Conservation (phyloP, 2,329 filamentous ascomycete genomes). For the Cephalotrichum gorgonifer region DNA sequence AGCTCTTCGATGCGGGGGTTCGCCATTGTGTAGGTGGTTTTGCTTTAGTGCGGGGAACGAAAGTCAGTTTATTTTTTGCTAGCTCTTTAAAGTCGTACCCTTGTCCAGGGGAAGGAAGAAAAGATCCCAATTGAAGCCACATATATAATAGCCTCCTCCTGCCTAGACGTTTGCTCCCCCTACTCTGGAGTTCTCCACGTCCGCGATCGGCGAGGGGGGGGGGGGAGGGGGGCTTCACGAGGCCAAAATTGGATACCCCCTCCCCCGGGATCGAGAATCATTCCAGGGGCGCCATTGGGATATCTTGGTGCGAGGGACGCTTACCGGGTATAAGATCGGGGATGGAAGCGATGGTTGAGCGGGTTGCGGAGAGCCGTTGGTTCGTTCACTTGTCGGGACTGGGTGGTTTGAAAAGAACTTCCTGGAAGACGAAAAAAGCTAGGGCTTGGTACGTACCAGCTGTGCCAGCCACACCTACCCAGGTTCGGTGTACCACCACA, state of each 20-base stretch:
- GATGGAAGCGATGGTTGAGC: background rate
- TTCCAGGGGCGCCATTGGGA: background rate
- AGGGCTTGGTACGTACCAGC: slow-evolving; percentile 7
- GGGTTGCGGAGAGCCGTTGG: background rate
- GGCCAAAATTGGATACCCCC: background rate
- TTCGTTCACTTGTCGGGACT: slow-evolving; percentile 1
- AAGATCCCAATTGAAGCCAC: background rate
- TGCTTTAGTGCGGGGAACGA: background rate
- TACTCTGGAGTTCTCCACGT: background rate
- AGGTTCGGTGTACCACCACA: background rate
- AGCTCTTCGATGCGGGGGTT: slow-evolving; percentile 98
- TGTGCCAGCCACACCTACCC: too few species aligned
- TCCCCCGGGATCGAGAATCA: background rate
- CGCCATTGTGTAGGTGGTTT: slow-evolving; percentile 58
- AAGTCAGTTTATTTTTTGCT: too few species aligned
- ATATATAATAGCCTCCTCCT: too few species aligned
- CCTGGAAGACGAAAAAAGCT: slow-evolving; percentile 5
- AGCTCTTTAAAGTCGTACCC: too few species aligned
- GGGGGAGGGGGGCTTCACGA: background rate
- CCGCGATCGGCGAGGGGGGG: background rate
- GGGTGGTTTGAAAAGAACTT: slow-evolving; percentile 4
- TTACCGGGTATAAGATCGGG: slow-evolving; percentile 4
- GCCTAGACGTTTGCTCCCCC: too few species aligned
- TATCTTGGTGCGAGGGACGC: background rate
- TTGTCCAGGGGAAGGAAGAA: background rate